Evolutionary conservation across 106 monocot species (phyloP).

Genomic region (Dactylorhiza incarnata): DNA sequence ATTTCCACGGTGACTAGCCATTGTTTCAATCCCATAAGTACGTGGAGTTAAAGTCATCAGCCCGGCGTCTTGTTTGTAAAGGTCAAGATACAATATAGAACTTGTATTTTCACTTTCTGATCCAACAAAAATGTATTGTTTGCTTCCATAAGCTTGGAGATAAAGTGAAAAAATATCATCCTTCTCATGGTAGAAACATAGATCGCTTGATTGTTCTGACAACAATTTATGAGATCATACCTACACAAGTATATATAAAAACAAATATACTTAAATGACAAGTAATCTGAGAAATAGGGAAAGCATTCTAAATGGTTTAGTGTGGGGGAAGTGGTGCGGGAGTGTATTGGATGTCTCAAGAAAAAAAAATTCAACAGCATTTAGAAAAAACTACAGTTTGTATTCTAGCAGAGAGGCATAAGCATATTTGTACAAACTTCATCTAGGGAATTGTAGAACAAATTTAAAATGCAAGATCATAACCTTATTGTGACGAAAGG

Average conservation of each 20-base stretch:
- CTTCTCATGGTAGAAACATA: conserved; percentile 86
- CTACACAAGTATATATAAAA: conserved; percentile 16
- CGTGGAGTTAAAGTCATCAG: conserved; percentile 64
- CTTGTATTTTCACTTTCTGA: conserved; percentile 88
- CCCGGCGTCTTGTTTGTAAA: conserved; percentile 43
- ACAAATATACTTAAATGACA: not conserved
- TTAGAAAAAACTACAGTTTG: not conserved
- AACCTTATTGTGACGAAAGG: conserved; percentile 75
- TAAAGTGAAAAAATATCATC: conserved; percentile 78
- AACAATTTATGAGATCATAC: conserved; percentile 65
- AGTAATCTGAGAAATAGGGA: not conserved
- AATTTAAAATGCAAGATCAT: too few species aligned
- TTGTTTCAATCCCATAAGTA: conserved; percentile 70
- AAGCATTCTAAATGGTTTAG: not conserved
- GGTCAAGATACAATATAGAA: conserved; percentile 64
- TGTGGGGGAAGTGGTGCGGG: too few species aligned
- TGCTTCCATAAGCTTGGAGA: conserved; percentile 76
- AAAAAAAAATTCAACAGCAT: not conserved
- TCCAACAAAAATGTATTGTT: conserved; percentile 75
- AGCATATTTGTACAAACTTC: too few species aligned
- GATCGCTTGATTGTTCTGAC: conserved; percentile 78
- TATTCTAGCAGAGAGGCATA: too few species aligned
- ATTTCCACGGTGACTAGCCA: conserved; percentile 74
- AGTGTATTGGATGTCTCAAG: not conserved
- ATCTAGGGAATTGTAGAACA: too few species aligned